Evolutionary conservation across 768 basidiomycete species (phyloP).

Genomic region (Agaricus blazei): DNA sequence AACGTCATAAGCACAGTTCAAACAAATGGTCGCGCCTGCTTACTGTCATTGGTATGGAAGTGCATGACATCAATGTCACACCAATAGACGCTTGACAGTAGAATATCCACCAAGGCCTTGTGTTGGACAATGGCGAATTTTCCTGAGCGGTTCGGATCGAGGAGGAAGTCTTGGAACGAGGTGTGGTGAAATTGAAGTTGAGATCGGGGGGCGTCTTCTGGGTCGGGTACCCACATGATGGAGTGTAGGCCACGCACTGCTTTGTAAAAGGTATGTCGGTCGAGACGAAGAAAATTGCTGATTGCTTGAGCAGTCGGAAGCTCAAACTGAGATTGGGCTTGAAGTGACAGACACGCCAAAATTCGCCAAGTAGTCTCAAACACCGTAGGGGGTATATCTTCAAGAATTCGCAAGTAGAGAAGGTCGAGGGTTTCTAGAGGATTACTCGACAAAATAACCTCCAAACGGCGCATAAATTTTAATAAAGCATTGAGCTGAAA

Average conservation of each 20-base stretch:
- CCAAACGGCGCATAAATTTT: neutral
- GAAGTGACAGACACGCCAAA: neutral
- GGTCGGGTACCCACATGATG: neutral
- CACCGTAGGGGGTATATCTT: neutral
- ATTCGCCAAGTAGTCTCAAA: neutral
- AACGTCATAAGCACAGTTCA: neutral
- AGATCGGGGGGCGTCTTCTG: neutral
- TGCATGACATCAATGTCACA: neutral
- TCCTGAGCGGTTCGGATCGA: neutral
- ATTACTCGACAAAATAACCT: neutral
- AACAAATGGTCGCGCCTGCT: neutral
- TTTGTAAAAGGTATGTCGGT: neutral
- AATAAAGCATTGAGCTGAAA: neutral
- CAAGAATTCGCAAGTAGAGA: neutral
- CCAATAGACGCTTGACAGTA: neutral
- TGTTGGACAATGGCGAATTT: neutral
- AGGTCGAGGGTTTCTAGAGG: neutral
- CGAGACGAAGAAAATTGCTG: neutral
- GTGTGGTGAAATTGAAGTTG: neutral
- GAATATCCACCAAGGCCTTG: neutral
- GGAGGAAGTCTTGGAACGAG: neutral
- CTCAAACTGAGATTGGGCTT: neutral
- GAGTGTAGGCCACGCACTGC: neutral
- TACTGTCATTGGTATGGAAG: neutral
- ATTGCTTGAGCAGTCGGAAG: neutral